Evolutionary conservation across 2,329 filamentous ascomycete species (phyloP).

Genomic region (Paracoccidioides lutzii): DNA sequence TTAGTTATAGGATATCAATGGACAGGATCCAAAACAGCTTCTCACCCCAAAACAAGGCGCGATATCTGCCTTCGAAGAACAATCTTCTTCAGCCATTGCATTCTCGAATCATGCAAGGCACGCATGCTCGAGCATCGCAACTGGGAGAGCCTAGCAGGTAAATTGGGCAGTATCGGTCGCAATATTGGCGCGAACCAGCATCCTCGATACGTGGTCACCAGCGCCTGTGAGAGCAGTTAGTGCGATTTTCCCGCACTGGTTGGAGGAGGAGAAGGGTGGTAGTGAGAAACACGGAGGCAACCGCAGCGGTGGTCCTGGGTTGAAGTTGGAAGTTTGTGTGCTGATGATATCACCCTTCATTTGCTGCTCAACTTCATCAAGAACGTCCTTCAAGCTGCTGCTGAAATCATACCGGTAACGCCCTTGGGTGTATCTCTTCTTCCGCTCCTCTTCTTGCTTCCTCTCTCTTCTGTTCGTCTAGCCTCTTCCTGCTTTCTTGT

Average conservation of each 20-base stretch:
- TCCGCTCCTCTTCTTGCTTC: background rate
- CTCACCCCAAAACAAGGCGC: background rate
- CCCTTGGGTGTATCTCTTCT: background rate
- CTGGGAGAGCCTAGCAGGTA: background rate
- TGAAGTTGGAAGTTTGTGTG: no score
- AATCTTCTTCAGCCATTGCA: background rate
- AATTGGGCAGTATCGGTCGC: background rate
- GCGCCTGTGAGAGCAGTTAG: background rate
- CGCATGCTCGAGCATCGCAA: background rate
- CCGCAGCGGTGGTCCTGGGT: background rate
- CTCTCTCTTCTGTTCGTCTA: background rate
- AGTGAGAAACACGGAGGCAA: background rate
- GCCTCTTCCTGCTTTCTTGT: background rate
- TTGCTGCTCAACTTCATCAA: background rate
- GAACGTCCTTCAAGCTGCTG: background rate
- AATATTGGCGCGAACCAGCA: background rate
- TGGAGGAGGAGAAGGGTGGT: background rate
- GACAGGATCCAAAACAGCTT: background rate
- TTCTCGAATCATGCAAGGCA: background rate
- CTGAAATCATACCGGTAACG: background rate
- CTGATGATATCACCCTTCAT: background rate
- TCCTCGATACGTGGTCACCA: background rate
- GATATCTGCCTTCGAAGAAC: background rate
- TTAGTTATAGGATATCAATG: background rate
- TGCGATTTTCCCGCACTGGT: background rate